Conservation (phyloP, 192 early-diverging fungal genomes). For the Coemansia sp. region DNA sequence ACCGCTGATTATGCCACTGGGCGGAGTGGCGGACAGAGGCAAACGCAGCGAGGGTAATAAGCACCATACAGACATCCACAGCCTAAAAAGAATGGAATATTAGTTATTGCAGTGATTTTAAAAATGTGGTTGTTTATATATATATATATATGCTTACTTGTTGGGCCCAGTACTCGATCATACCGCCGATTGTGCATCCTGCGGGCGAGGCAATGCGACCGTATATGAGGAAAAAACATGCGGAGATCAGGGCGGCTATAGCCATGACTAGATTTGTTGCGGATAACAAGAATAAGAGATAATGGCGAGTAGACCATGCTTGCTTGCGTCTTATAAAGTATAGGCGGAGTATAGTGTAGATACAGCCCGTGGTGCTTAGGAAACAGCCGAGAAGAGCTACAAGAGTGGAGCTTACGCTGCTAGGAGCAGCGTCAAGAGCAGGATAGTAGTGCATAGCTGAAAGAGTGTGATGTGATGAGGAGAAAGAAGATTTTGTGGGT, state of each 20-base stretch:
- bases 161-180: slow-evolving; percentile 47
- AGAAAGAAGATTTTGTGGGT: neutral
- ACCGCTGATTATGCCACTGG: slow-evolving; percentile 22
- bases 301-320: slow-evolving; percentile 36
- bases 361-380: slow-evolving; percentile 26
- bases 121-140: neutral
- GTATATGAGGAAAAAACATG: slow-evolving; percentile 32
- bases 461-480: slow-evolving; percentile 2
- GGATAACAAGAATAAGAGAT: slow-evolving; percentile 19
- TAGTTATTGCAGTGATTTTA: neutral
- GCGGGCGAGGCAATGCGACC: slow-evolving; percentile 30
- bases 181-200: slow-evolving; percentile 44
- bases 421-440: slow-evolving; percentile 45
- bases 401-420: slow-evolving; percentile 43
- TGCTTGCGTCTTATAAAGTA: slow-evolving; percentile 4
- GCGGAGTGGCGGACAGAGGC: slow-evolving; percentile 19
- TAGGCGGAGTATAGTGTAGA: slow-evolving; percentile 21
- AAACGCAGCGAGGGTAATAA: slow-evolving; percentile 27
- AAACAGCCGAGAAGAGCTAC: slow-evolving; percentile 27
- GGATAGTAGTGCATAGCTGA: slow-evolving; percentile 33
- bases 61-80: slow-evolving; percentile 24
- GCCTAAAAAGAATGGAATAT: slow-evolving; percentile 16
- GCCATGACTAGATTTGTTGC: slow-evolving; percentile 24
- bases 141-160: slow-evolving; percentile 26
- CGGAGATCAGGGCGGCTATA: slow-evolving; percentile 24